phyloP scores from a whole-genome alignment of 1,284 basidiomycete genomes.

The Schizophyllum amplum region DNA sequence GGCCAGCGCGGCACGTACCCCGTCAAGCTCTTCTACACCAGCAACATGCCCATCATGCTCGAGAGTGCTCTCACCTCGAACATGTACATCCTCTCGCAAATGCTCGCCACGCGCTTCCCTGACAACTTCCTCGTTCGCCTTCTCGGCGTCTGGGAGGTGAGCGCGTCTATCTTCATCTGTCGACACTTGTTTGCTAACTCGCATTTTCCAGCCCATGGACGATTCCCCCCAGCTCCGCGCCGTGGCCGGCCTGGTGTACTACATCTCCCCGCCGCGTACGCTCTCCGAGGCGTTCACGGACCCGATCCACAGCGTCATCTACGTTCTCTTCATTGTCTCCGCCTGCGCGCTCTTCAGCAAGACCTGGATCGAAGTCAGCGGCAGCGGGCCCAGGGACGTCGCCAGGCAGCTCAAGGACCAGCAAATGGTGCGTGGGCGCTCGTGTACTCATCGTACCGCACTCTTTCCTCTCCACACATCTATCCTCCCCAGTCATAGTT shows the following conservation, averaged over 20 bases:
- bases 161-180: conserved; percentile 17
- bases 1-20: conserved; percentile 95
- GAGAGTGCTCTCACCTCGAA: conserved; percentile 92
- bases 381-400: conserved; percentile 90
- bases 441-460: neutral
- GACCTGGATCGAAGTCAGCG: conserved; percentile 99
- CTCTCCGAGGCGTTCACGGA: conserved; percentile 83
- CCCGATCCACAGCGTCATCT: conserved; percentile 89
- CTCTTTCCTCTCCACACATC: too few species aligned
- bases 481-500: too few species aligned
- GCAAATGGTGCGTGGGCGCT: conserved; percentile 75
- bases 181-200: neutral
- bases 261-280: conserved; percentile 95
- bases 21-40: conserved; percentile 98
- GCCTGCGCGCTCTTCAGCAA: conserved; percentile 98
- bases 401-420: conserved; percentile 99
- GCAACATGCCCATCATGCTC: conserved; percentile 99
- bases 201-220: conserved; percentile 64
- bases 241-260: conserved; percentile 91
- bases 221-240: conserved; percentile 91
- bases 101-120: conserved; percentile 90
- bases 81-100: conserved; percentile 95
- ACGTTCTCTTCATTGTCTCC: conserved; percentile 88
- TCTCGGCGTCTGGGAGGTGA: conserved; percentile 93
- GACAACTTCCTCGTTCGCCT: conserved; percentile 85